Conservation (phyloP, 2,329 filamentous ascomycete genomes). For the Hyphodiscus sp. region DNA sequence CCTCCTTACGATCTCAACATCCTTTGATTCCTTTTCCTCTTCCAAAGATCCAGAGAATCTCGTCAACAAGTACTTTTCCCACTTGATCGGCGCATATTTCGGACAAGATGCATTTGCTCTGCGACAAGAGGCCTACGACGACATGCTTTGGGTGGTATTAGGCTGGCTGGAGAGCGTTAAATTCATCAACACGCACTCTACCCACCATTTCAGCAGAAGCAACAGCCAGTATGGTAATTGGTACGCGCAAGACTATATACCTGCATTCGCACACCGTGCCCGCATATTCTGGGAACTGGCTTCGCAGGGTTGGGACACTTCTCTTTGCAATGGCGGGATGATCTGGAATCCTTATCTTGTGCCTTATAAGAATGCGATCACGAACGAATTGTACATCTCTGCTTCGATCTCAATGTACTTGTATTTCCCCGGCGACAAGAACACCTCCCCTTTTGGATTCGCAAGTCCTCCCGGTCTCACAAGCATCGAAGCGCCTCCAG, state of each 20-base stretch:
- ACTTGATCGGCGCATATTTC: slow-evolving; percentile 74
- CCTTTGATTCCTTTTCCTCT: slow-evolving; percentile 39
- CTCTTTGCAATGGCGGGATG: slow-evolving; percentile 82
- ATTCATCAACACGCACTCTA: slow-evolving; percentile 66
- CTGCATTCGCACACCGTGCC: slow-evolving; percentile 74
- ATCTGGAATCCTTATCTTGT: slow-evolving; percentile 74
- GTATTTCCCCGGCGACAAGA: slow-evolving; percentile 74
- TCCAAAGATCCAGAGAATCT: slow-evolving; percentile 56
- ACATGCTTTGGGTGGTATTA: slow-evolving; percentile 92
- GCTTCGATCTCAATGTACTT: slow-evolving; percentile 87
- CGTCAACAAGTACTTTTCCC: slow-evolving; percentile 76
- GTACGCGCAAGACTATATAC: slow-evolving; percentile 71
- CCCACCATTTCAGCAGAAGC: slow-evolving; percentile 48
- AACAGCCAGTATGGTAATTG: slow-evolving; percentile 39
- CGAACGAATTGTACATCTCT: slow-evolving; percentile 82
- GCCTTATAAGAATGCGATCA: slow-evolving; percentile 95
- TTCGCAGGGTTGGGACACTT: slow-evolving; percentile 71
- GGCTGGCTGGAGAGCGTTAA: slow-evolving; percentile 81
- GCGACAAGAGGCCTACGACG: slow-evolving; percentile 76
- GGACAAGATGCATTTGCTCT: slow-evolving; percentile 74
- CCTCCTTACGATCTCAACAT: slow-evolving; percentile 62
- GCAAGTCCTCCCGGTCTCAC: slow-evolving; percentile 14
- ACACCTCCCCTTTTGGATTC: slow-evolving; percentile 58
- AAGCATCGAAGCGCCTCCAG: not conserved
- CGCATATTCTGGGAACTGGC: slow-evolving; percentile 82